Evolutionary conservation across 306 rosid genomes (phyloP).

Genomic region (Dryas drummondii): DNA sequence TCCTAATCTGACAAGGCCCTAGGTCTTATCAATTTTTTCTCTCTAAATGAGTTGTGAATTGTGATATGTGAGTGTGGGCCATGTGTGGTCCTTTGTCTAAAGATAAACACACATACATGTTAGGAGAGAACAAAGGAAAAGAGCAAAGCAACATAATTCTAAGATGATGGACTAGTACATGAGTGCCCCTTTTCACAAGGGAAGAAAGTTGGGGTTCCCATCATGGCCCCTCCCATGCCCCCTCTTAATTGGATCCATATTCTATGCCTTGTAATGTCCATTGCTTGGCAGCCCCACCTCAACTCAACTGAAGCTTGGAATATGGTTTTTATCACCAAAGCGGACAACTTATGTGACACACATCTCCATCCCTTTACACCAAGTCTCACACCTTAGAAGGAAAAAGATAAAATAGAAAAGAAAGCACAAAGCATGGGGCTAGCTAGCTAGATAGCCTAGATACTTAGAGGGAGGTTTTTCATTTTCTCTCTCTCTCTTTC

Average conservation of each 20-base stretch:
- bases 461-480: constrained; percentile 23
- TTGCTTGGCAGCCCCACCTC: constrained; percentile 42
- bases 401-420: constrained; percentile 2
- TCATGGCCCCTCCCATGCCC: constrained; percentile 54
- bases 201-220: constrained; percentile 64
- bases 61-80: constrained; percentile 46
- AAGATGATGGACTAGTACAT: constrained; percentile 53
- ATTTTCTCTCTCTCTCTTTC: background rate
- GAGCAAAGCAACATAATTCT: constrained; percentile 61
- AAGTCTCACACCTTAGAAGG: constrained; percentile 19
- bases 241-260: constrained; percentile 52
- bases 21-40: constrained; percentile 30
- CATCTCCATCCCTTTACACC: constrained; percentile 40
- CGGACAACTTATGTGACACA: constrained; percentile 52
- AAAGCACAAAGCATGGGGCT: constrained; percentile 45
- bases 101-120: constrained; percentile 36
- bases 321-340: constrained; percentile 44
- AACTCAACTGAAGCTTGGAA: constrained; percentile 43
- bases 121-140: constrained; percentile 44
- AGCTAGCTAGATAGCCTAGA: constrained; percentile 27
- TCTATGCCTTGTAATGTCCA: constrained; percentile 50
- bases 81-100: constrained; percentile 7
- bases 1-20: constrained; percentile 34
- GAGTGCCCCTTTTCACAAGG: constrained; percentile 71
- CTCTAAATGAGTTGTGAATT: constrained; percentile 24